Percentiles rank a stretch among this genome's conserved stretches.
phyloP scores from a whole-genome alignment of 202 grass and related monocot species.

The Zoysia matrella region DNA sequence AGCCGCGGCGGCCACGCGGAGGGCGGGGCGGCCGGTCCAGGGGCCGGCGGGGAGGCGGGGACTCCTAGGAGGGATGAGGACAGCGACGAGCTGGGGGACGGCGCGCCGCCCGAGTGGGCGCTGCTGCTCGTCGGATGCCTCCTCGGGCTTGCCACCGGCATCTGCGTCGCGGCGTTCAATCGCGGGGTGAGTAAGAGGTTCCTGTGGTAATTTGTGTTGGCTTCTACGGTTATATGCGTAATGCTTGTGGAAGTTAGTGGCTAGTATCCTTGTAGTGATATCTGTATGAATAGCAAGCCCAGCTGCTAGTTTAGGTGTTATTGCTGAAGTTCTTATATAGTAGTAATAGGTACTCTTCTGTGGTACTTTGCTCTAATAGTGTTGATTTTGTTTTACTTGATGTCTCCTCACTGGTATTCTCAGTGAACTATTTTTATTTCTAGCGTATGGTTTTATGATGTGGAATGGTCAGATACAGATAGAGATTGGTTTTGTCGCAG shows the following conservation, averaged over 20 bases:
- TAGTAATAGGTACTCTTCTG: neutral
- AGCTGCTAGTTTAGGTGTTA: too few relatives aligned
- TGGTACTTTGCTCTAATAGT: neutral
- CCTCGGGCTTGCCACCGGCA: conserved; percentile 86
- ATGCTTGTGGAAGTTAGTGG: neutral
- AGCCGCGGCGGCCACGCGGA: conserved; percentile 34
- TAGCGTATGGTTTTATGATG: neutral
- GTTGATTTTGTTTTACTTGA: conserved; percentile 15
- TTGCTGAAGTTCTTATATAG: too few relatives aligned
- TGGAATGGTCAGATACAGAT: neutral
- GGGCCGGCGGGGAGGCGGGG: conserved; percentile 20
- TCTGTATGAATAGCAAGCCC: neutral
- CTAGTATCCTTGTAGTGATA: neutral
- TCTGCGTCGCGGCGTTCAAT: conserved; percentile 93
- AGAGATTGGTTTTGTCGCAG: neutral
- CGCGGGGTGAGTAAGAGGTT: conserved; percentile 78
- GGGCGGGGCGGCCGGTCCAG: conserved; percentile 17
- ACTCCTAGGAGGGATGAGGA: conserved; percentile 50
- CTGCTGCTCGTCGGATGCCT: conserved; percentile 64
- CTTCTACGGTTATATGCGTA: neutral
- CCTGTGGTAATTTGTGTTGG: neutral
- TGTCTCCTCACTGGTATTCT: conserved; percentile 21
- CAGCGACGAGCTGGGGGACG: conserved; percentile 74
- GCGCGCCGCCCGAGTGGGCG: conserved; percentile 48
- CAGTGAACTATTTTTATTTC: conserved; percentile 1